These are phyloP conservation scores for Manihot esculenta DNA, from an alignment of 441 rosid genomes.

Conservation along the genomic window DNA sequence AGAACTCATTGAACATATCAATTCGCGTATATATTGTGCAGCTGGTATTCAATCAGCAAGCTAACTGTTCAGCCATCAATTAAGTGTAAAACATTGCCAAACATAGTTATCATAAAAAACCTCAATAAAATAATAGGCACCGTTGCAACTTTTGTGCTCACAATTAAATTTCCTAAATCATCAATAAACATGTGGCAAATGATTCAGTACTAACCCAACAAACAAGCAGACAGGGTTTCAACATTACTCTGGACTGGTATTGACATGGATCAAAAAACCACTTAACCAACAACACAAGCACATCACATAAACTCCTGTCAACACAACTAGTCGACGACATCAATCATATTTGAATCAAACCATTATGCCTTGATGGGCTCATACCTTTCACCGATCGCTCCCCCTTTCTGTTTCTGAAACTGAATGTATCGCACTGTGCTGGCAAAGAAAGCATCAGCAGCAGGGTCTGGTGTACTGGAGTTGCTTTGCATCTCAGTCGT, in stretches of 20 bases:
- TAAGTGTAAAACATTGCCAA: too few relatives aligned
- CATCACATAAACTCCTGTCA: not conserved
- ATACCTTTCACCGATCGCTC: conserved; percentile 74
- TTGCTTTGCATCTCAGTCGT: conserved; percentile 81
- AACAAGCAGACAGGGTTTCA: conserved; percentile 7
- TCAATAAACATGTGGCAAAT: not conserved
- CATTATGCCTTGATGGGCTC: conserved; percentile 66
- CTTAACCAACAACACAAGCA: not conserved
- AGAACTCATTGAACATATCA: too few relatives aligned
- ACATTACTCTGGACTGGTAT: not conserved
- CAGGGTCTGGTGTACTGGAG: conserved; percentile 52
- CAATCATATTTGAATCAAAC: not conserved
- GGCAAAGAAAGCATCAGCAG: conserved; percentile 80
- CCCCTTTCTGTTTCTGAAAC: conserved; percentile 97
- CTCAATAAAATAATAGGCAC: conserved; percentile 9
- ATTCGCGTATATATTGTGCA: too few relatives aligned
- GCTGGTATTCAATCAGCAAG: too few relatives aligned
- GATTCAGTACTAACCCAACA: not conserved
- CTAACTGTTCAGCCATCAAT: too few relatives aligned
- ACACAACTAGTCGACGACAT: not conserved
- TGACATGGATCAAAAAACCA: not conserved
- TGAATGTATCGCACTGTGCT: conserved; percentile 76
- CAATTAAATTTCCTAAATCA: not conserved
- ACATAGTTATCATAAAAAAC: not conserved
- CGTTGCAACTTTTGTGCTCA: not conserved